Evolutionary conservation across 148 eudicot genomes (phyloP).

Genomic region (Euryodendron excelsum): DNA sequence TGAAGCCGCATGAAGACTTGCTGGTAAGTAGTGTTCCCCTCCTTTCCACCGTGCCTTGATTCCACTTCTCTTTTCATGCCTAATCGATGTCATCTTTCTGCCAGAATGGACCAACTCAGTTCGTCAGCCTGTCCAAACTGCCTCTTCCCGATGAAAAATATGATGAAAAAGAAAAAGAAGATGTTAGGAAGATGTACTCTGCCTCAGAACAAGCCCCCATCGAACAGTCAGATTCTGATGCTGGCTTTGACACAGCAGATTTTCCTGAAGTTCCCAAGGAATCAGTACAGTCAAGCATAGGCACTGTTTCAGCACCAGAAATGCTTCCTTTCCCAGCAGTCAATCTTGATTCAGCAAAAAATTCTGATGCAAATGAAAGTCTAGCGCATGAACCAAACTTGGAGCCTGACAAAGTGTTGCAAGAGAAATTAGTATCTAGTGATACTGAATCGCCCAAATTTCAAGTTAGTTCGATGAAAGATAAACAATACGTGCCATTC

Average conservation of each 20-base stretch:
- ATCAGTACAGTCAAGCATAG: constrained; percentile 37
- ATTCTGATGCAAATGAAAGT: constrained; percentile 21
- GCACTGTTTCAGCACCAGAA: constrained; percentile 36
- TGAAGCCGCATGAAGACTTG: constrained; percentile 90
- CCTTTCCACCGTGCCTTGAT: neutral
- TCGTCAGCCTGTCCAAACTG: constrained; percentile 49
- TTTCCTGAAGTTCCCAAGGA: constrained; percentile 82
- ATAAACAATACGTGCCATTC: constrained; percentile 69
- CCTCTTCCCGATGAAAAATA: constrained; percentile 63
- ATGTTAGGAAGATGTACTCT: too few relatives aligned
- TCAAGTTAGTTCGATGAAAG: constrained; percentile 19
- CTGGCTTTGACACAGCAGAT: constrained; percentile 52
- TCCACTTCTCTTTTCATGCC: neutral
- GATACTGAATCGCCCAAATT: constrained; percentile 22
- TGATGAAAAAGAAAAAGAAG: constrained; percentile 42
- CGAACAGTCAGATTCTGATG: constrained; percentile 56
- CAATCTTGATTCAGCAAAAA: constrained; percentile 27
- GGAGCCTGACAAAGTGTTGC: constrained; percentile 25
- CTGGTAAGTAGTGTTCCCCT: constrained; percentile 40
- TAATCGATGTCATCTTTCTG: neutral
- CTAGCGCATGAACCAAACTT: constrained; percentile 18
- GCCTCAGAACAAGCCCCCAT: constrained; percentile 31
- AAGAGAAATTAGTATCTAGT: constrained; percentile 12
- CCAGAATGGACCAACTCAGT: constrained; percentile 72
- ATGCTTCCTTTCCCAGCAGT: constrained; percentile 50